Base-by-base conservation (phyloP, 805 yeast species). In the Saturnispora saitoi region DNA sequence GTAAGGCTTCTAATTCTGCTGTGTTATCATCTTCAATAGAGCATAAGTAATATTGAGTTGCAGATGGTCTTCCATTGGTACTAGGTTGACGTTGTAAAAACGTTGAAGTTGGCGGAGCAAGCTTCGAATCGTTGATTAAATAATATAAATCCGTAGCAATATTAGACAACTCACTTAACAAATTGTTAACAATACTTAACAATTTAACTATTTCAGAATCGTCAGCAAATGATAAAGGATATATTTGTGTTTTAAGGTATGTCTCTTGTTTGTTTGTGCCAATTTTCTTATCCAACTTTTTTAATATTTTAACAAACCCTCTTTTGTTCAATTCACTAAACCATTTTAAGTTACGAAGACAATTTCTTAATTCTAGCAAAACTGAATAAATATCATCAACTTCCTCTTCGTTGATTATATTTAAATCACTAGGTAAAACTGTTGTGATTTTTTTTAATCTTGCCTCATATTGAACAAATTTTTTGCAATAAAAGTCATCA, bases 321-420 rank as follows among this genome's bases (percentile, higher is more conserved):
- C 95, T 80, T 60, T 84, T 86, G 70, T 90, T 90, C 58, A 90
- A 77, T 60, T 91, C 97, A 22, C 95, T 95, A 63, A 78, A 90
- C 96, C 97, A 91, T 63, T 86, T 89, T 61, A 90, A 71, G 64
- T 89, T 89, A 49, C 96, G 73, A 52, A 85, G 78, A 51, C 80
- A 79, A 15, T 83, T 73, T 42, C 95, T 74, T 47, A 88, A 70
- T 63, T 89, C 96, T 20, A 88, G 70, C 34, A 90, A 67, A 17
- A 88, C 81, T 20, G 77, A 79, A 29, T 79, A 65, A 32, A 83
- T 68, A 56, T 84, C 90, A 44, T 79, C 83, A 2, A 72, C 71
- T 49, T 83, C 88, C 49, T 75, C 78, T 11, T 64, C 68, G 45
- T 75, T 79, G 29, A 57, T 56, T 5, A 32, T 44, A 1, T 32